Conservation (phyloP, 805 yeast genomes). For the Wickerhamiella siamensis region DNA sequence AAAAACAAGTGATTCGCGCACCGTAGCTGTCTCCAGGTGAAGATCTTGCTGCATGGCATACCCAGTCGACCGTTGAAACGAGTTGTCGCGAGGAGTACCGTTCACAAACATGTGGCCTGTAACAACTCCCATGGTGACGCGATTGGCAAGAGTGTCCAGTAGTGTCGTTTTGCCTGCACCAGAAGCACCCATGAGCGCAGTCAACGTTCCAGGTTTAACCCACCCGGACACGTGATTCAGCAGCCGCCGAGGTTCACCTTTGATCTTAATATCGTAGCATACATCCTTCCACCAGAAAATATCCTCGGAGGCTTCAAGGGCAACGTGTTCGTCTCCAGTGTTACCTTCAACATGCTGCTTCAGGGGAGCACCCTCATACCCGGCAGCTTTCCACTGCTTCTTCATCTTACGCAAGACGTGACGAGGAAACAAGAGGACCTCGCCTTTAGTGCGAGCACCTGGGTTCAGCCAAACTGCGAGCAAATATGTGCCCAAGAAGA, state of each 20-base stretch:
- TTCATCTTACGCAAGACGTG: conserved; percentile 8
- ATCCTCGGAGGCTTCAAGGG: conserved; percentile 30
- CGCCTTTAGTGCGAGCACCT: conserved; percentile 22
- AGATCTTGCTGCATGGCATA: conserved; percentile 73
- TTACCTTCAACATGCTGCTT: conserved; percentile 15
- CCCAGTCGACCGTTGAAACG: conserved; percentile 67
- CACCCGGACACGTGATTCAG: conserved; percentile 48
- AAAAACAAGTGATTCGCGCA: conserved; percentile 61
- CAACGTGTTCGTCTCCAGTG: conserved; percentile 21
- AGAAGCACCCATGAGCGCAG: conserved; percentile 75
- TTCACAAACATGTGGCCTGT: conserved; percentile 62
- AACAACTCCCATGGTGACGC: conserved; percentile 55
- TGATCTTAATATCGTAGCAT: conserved; percentile 38
- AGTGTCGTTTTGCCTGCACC: conserved; percentile 81
- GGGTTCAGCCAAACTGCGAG: conserved; percentile 19
- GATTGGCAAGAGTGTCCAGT: conserved; percentile 55
- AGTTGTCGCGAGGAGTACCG: conserved; percentile 45
- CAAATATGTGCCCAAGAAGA: conserved; percentile 28
- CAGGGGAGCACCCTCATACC: not conserved
- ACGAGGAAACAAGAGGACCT: conserved; percentile 21
- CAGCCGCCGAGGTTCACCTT: conserved; percentile 26
- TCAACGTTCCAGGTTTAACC: conserved; percentile 67
- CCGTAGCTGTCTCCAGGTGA: conserved; percentile 57
- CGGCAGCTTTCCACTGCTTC: conserved; percentile 10
- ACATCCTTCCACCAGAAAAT: conserved; percentile 51